Percentiles rank a stretch among this genome's conserved stretches.
These are phyloP conservation scores for Anaeramoeba flamelloides DNA, from an alignment of 78 protist genomes.

Conservation along the genomic window DNA sequence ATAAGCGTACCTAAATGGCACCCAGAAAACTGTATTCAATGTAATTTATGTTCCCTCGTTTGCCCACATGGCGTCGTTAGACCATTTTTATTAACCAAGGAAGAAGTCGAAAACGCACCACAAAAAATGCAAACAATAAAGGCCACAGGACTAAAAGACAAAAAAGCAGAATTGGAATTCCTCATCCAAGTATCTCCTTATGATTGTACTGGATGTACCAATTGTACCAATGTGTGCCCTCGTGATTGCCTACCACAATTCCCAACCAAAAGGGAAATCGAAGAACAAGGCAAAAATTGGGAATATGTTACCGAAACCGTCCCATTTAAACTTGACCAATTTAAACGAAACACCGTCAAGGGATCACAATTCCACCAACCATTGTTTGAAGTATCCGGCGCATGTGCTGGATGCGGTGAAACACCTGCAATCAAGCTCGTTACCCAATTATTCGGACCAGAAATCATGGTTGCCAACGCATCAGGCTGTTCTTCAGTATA, in stretches of 20 bases:
- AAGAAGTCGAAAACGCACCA: too few relatives aligned
- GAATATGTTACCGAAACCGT: too few relatives aligned
- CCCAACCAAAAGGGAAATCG: too few relatives aligned
- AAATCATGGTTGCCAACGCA: constrained; percentile 49
- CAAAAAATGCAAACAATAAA: too few relatives aligned
- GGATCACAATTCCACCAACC: constrained; percentile 43
- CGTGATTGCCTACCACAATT: constrained; percentile 31
- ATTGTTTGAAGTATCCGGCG: constrained; percentile 39
- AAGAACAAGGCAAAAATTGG: too few relatives aligned
- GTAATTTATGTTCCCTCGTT: too few relatives aligned
- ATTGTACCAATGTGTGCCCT: constrained; percentile 42
- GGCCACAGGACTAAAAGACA: too few relatives aligned
- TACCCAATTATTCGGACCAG: constrained; percentile 43
- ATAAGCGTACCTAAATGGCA: too few relatives aligned
- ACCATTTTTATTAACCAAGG: too few relatives aligned
- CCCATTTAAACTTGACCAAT: constrained; percentile 15
- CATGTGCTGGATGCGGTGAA: constrained; percentile 57
- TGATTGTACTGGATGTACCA: constrained; percentile 50
- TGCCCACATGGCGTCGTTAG: too few relatives aligned
- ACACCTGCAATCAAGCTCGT: constrained; percentile 40
- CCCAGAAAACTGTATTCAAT: too few relatives aligned
- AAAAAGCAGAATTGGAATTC: constrained; percentile 11
- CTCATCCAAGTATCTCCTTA: constrained; percentile 31
- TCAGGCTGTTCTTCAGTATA: constrained; percentile 54
- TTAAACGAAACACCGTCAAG: constrained; percentile 28